phyloP scores from a whole-genome alignment of 2,329 filamentous ascomycete species.

The Nigrospora osmanthi region DNA sequence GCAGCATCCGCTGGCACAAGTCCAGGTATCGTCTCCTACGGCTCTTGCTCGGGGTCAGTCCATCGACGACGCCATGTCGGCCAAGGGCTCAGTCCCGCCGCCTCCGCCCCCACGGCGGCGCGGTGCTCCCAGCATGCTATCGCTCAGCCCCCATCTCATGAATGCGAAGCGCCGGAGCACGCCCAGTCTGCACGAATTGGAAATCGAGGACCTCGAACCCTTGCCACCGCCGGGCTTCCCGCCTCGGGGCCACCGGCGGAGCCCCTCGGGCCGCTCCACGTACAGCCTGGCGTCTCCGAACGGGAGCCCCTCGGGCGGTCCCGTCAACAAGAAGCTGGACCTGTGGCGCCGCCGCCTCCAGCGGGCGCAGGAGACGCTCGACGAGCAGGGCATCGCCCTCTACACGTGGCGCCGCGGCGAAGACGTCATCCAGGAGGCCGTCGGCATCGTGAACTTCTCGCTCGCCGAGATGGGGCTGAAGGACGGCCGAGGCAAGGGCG shows the following conservation, averaged over 20 bases:
- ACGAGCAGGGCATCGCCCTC: conserved; percentile 57
- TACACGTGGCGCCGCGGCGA: conserved; percentile 67
- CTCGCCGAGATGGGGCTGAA: conserved; percentile 30
- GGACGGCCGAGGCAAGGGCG: conserved; percentile 1
- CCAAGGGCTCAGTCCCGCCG: conserved; percentile 21
- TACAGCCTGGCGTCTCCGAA: conserved; percentile 13
- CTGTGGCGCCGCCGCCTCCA: conserved; percentile 64
- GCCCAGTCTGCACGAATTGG: conserved; percentile 22
- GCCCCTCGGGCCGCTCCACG: conserved; percentile 3
- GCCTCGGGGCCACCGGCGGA: conserved; percentile 3
- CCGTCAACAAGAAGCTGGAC: conserved; percentile 60
- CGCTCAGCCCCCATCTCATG: conserved; percentile 21
- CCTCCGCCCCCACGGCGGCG: conserved; percentile 40
- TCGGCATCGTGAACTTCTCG: conserved; percentile 53
- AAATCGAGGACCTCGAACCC: conserved; percentile 30
- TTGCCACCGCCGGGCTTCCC: conserved; percentile 27
- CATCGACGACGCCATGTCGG: no score
- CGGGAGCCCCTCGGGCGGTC: conserved; percentile 11
- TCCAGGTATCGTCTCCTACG: no score
- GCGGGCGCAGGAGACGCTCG: conserved; percentile 53
- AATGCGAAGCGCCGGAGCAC: conserved; percentile 17
- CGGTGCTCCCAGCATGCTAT: conserved; percentile 25
- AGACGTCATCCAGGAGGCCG: conserved; percentile 61
- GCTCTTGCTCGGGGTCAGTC: no score
- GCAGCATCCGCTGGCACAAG: no score